Evolutionary conservation across 1,284 basidiomycete species (phyloP), one percentile per base, ranked within the genome.

Genomic region (Macrocystidia cucumis): DNA sequence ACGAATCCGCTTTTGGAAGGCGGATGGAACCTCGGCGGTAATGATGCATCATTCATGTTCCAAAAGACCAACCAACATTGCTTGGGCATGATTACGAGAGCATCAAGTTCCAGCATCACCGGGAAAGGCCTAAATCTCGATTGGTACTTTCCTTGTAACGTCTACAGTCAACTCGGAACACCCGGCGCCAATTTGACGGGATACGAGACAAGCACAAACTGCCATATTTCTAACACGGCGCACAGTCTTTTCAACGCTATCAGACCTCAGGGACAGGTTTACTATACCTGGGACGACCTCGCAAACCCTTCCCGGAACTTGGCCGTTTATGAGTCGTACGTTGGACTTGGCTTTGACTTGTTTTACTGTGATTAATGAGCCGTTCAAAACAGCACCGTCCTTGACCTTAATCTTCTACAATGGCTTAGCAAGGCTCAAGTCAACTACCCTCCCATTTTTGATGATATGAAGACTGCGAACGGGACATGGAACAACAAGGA

Each of bases 61-160:
- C 95, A 98, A 63, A 87, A 79, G 34, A 79, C 85, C 44, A 93
- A 93, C 55, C 65, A 84, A 48, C 72, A 84, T 39, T 99, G 95
- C 56, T 59, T 75, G 13, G 74, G 73, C 16, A 50, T 91, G 50
- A 84, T 99, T 51, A 84, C 75, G 9, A 77, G 80, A 40, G 72
- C 87, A 8, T 49, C 63, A 18, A 75, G 72, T 29, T 84, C 85
- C 5, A 71, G 68, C 32, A 91, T 93, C 48, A 64, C 70, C 5
- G 69, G 74, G 26, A 67, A 52, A 11, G 72, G 73, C 25, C 67
- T 67, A 20, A 51, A 60, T 34, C 54, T 80, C 39, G 72, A 86
- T 48, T 96, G 90, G 87, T 97, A 97, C 61, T 97, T 98, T 60
- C 91, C 93, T 2, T 98, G 96, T 71, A 95, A 95, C 52, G 60